Conservation (phyloP, 768 basidiomycete species). For the Candolleomyces eurysporus region DNA sequence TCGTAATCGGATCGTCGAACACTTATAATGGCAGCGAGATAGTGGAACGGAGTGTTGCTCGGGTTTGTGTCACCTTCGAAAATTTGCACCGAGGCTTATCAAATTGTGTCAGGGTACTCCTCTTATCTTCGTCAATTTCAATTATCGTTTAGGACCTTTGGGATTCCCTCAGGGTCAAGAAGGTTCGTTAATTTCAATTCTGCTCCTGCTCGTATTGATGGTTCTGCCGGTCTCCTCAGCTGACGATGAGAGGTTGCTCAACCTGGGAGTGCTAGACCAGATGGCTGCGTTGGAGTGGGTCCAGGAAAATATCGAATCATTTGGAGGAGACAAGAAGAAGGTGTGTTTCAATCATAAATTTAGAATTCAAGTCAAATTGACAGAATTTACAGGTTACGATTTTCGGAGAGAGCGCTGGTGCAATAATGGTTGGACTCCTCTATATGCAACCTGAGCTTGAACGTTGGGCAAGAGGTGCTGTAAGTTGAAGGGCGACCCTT, state of each 20-base stretch:
- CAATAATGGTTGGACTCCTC: conserved; percentile 26
- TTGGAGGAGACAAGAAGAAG: conserved; percentile 52
- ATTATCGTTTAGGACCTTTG: conserved; percentile 44
- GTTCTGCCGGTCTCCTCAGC: conserved; percentile 20
- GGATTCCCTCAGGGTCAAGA: conserved; percentile 44
- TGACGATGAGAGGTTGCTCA: conserved; percentile 32
- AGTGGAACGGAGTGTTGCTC: conserved; percentile 34
- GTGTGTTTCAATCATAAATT: conserved; percentile 9
- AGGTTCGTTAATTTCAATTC: conserved; percentile 28
- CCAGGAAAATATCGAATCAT: conserved; percentile 53
- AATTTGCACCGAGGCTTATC: conserved; percentile 12
- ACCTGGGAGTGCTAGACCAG: conserved; percentile 47
- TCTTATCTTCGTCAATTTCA: conserved; percentile 38
- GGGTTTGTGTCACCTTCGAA: conserved; percentile 23
- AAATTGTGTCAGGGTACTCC: conserved; percentile 36
- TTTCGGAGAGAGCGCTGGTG: conserved; percentile 28
- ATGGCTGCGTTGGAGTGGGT: conserved; percentile 52
- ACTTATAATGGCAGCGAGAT: conserved; percentile 32
- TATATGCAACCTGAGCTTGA: conserved; percentile 33
- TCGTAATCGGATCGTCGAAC: conserved; percentile 23
- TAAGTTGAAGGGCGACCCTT: conserved; percentile 6
- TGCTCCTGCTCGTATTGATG: conserved; percentile 29
- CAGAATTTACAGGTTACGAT: conserved; percentile 25
- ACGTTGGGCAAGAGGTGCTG: conserved; percentile 33
- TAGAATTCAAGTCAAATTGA: neutral